Evolutionary conservation across 2,329 filamentous ascomycete species (phyloP).

Genomic region (Mycosphaerella sp.): DNA sequence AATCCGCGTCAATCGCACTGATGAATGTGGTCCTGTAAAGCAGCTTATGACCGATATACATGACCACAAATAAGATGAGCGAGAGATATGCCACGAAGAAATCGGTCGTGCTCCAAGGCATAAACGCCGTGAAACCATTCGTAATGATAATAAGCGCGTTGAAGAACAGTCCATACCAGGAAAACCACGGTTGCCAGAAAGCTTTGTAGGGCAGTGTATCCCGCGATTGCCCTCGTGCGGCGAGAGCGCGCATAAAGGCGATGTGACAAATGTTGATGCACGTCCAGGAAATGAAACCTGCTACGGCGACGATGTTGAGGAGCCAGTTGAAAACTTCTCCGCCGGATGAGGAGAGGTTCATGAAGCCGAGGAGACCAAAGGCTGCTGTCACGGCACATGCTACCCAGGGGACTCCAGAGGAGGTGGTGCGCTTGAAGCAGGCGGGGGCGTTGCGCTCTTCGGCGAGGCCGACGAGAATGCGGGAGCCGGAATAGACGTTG

Average conservation of each 20-base stretch:
- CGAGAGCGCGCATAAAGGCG: constrained; percentile 63
- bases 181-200: constrained; percentile 63
- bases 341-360: constrained; percentile 64
- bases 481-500: constrained; percentile 61
- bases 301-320: constrained; percentile 64
- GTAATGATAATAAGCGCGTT: constrained; percentile 69
- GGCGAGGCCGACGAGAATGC: constrained; percentile 62
- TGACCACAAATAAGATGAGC: constrained; percentile 61
- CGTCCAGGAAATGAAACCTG: constrained; percentile 66
- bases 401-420: constrained; percentile 65
- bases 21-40: constrained; percentile 44
- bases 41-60: constrained; percentile 68
- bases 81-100: constrained; percentile 72
- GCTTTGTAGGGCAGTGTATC: constrained; percentile 64
- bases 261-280: constrained; percentile 66
- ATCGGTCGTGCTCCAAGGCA: constrained; percentile 62
- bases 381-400: constrained; percentile 61
- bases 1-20: constrained; percentile 39
- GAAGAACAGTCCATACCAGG: constrained; percentile 59
- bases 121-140: constrained; percentile 69
- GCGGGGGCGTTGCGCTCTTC: constrained; percentile 51
- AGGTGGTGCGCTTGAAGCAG: constrained; percentile 53
- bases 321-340: constrained; percentile 69
- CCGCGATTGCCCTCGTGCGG: constrained; percentile 62
- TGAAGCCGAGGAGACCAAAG: constrained; percentile 65